Percentiles rank a stretch among this genome's conserved stretches.
Conservation (phyloP, 441 rosid genomes). For the Brassica hybrid region DNA sequence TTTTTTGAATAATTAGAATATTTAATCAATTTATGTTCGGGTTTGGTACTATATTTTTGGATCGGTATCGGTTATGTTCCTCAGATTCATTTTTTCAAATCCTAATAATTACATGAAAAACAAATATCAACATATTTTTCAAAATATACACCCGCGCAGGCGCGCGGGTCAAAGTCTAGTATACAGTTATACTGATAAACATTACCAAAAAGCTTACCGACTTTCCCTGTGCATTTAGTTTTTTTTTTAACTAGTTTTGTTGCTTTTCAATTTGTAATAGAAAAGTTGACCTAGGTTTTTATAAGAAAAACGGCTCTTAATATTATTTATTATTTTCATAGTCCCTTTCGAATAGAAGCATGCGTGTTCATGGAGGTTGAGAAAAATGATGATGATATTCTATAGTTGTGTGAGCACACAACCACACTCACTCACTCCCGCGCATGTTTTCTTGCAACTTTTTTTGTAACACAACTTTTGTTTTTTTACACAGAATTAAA, state of each 20-base stretch:
- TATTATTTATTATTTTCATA: not conserved
- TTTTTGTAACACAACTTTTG: not conserved
- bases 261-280: not conserved
- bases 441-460: not conserved
- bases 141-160: no score
- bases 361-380: slow-evolving; percentile 48
- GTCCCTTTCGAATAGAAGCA: slow-evolving; percentile 38
- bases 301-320: no score
- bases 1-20: no score
- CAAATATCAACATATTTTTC: no score
- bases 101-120: no score
- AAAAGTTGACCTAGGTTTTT: not conserved
- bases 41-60: no score
- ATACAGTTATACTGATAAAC: slow-evolving; percentile 15
- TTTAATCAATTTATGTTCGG: no score
- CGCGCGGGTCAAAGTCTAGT: no score
- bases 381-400: slow-evolving; percentile 27
- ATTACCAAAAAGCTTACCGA: slow-evolving; percentile 35
- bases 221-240: slow-evolving; percentile 7
- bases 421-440: slow-evolving; percentile 15
- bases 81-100: no score
- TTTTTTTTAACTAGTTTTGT: not conserved
- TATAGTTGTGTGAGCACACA: slow-evolving; percentile 15
- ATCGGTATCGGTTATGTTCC: no score
- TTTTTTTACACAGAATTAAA: not conserved